Conservation (phyloP, 768 basidiomycete genomes). For the Trametes meyenii region DNA sequence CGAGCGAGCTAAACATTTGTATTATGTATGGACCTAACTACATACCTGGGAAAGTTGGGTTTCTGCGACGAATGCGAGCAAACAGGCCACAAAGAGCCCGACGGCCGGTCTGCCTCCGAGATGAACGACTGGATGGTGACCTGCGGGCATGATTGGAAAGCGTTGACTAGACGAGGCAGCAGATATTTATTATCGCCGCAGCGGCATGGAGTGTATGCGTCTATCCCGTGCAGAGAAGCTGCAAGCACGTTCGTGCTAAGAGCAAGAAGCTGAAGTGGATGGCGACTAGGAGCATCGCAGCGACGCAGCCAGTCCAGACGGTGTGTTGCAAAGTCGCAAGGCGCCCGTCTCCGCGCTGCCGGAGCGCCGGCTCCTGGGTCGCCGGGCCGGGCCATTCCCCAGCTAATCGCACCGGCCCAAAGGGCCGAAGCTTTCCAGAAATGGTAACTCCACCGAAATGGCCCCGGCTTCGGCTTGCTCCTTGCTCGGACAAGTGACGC, state of each 20-base stretch:
- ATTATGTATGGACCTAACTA: neutral
- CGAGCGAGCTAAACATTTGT: neutral
- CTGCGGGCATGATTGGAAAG: slow-evolving; percentile 12
- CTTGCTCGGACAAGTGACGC: neutral
- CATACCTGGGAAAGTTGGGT: slow-evolving; percentile 76
- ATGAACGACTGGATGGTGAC: slow-evolving; percentile 18
- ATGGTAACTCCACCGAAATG: neutral
- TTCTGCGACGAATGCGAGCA: slow-evolving; percentile 77
- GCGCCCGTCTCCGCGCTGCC: no score
- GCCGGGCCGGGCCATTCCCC: neutral
- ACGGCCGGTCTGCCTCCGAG: slow-evolving; percentile 54
- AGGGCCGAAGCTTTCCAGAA: neutral
- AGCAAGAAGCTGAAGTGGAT: neutral
- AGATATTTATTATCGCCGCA: neutral
- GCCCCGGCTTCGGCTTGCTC: neutral
- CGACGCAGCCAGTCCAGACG: neutral
- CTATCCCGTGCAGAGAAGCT: slow-evolving; percentile 4
- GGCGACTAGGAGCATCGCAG: neutral
- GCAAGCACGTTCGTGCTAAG: neutral
- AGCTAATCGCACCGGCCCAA: slow-evolving; percentile 4
- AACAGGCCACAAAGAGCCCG: slow-evolving; percentile 56
- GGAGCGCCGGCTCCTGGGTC: no score
- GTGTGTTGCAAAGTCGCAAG: neutral
- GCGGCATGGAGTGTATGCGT: slow-evolving; percentile 14
- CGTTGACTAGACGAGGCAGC: neutral